Evolutionary conservation across 2,329 filamentous ascomycete species (phyloP).

Genomic region (Epicoccum sorghinum): DNA sequence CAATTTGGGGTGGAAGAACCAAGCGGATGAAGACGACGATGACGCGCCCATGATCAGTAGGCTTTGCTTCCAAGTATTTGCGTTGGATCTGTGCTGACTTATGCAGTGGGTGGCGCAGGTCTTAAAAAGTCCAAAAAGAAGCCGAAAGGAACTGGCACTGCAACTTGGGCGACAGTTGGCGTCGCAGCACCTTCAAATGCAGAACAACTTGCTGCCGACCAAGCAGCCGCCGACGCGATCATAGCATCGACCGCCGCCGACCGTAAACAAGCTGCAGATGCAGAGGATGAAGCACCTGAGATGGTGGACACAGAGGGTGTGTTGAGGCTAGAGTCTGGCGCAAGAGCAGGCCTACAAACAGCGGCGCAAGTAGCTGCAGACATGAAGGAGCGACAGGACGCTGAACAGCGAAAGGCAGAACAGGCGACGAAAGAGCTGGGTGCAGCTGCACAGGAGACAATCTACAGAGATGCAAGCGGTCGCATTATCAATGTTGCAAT

Average conservation of each 20-base stretch:
- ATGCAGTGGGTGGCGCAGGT: constrained; percentile 39
- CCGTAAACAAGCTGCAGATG: constrained; percentile 52
- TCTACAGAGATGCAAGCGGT: constrained; percentile 93
- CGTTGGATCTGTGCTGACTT: constrained; percentile 22
- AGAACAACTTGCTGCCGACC: constrained; percentile 73
- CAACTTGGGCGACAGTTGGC: constrained; percentile 73
- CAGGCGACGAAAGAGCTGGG: constrained; percentile 47
- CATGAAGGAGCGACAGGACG: constrained; percentile 67
- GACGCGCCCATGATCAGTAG: constrained; percentile 55
- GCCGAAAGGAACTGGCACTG: constrained; percentile 26
- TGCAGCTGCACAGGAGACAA: constrained; percentile 68
- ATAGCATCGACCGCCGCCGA: constrained; percentile 75
- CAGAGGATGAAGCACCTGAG: constrained; percentile 52
- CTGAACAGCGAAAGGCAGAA: constrained; percentile 61
- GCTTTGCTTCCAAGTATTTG: constrained; percentile 6
- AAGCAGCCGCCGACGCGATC: constrained; percentile 75
- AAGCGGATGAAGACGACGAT: constrained; percentile 60
- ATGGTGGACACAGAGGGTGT: constrained; percentile 45
- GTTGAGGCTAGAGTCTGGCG: constrained; percentile 83
- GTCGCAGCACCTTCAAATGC: constrained; percentile 56
- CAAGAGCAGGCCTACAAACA: constrained; percentile 83
- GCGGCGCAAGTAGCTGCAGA: constrained; percentile 71
- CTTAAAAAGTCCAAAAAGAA: constrained; percentile 68
- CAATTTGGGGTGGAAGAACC: constrained; percentile 57
- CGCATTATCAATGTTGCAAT: constrained; percentile 92